These are phyloP conservation scores for Catharanthus roseus DNA, from an alignment of 257 asterid genomes.

Conservation along the genomic window DNA sequence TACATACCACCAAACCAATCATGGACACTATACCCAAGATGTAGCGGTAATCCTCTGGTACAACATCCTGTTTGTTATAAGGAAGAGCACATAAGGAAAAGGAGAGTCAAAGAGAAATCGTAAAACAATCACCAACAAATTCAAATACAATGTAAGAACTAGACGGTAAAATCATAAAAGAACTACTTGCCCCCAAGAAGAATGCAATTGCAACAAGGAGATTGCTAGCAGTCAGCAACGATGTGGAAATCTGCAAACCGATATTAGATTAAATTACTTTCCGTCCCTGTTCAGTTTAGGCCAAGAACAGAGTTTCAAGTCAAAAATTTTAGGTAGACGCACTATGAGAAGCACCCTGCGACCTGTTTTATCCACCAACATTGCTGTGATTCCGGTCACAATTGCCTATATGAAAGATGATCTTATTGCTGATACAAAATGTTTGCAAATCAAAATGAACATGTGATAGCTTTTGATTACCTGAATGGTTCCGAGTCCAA, in stretches of 20 bases:
- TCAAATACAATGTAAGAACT: background rate
- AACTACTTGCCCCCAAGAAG: constrained; percentile 49
- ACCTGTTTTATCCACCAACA: constrained; percentile 72
- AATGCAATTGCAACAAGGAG: constrained; percentile 65
- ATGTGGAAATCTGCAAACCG: constrained; percentile 52
- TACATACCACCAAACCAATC: constrained; percentile 66
- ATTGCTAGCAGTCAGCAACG: constrained; percentile 56
- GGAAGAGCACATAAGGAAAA: background rate
- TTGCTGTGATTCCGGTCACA: constrained; percentile 60
- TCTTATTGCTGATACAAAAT: constrained; percentile 8
- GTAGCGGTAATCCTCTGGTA: constrained; percentile 37
- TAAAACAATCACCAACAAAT: background rate
- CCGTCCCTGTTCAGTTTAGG: background rate
- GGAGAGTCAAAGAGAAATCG: background rate
- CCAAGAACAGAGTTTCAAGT: background rate
- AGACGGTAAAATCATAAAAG: background rate
- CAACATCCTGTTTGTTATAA: constrained; percentile 38
- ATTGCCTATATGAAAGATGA: constrained; percentile 38
- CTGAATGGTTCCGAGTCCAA: constrained; percentile 84
- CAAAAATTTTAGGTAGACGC: constrained; percentile 18
- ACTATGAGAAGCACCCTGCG: constrained; percentile 84
- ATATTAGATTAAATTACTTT: background rate
- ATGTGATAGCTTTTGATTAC: constrained; percentile 24
- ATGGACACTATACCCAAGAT: constrained; percentile 46
- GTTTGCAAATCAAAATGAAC: background rate